Evolutionary conservation across 1,284 basidiomycete genomes (phyloP).

Genomic region (Trametes polyzona): DNA sequence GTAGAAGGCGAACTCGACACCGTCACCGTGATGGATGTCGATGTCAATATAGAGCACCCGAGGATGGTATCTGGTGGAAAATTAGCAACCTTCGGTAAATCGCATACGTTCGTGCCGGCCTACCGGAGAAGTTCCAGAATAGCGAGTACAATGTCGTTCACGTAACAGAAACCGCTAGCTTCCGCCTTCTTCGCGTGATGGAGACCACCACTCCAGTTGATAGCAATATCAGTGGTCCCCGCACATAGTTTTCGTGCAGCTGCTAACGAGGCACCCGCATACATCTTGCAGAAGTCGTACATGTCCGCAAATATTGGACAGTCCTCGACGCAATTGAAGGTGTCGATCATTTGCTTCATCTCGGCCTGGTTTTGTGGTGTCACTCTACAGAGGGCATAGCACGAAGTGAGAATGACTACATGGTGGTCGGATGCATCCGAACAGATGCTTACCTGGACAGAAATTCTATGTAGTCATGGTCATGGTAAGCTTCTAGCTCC

Average conservation of each 20-base stretch:
- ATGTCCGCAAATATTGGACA: slow-evolving; percentile 93
- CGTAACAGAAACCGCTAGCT: slow-evolving; percentile 95
- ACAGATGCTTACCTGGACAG: slow-evolving; percentile 80
- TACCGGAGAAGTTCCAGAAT: slow-evolving; percentile 90
- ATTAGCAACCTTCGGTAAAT: background rate
- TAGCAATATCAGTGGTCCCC: slow-evolving; percentile 92
- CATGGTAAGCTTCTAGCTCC: slow-evolving; percentile 92
- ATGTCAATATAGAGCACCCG: slow-evolving; percentile 97
- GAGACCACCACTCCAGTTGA: slow-evolving; percentile 96
- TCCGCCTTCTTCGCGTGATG: slow-evolving; percentile 97
- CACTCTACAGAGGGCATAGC: slow-evolving; percentile 58
- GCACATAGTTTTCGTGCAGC: slow-evolving; percentile 86
- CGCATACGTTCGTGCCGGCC: slow-evolving; percentile 1
- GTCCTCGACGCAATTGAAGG: slow-evolving; percentile 92
- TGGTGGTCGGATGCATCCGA: background rate
- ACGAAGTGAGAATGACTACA: background rate
- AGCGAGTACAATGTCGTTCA: slow-evolving; percentile 94
- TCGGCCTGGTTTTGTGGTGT: slow-evolving; percentile 80
- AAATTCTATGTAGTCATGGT: slow-evolving; percentile 95
- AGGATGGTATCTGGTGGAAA: slow-evolving; percentile 71
- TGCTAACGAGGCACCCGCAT: slow-evolving; percentile 89
- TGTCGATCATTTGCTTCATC: slow-evolving; percentile 76
- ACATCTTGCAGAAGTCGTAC: slow-evolving; percentile 92
- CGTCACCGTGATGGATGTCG: slow-evolving; percentile 97
- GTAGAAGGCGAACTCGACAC: slow-evolving; percentile 98